These are phyloP conservation scores for Halophytophthora polymorphica DNA, from an alignment of 352 stramenopile species.

Conservation along the genomic window DNA sequence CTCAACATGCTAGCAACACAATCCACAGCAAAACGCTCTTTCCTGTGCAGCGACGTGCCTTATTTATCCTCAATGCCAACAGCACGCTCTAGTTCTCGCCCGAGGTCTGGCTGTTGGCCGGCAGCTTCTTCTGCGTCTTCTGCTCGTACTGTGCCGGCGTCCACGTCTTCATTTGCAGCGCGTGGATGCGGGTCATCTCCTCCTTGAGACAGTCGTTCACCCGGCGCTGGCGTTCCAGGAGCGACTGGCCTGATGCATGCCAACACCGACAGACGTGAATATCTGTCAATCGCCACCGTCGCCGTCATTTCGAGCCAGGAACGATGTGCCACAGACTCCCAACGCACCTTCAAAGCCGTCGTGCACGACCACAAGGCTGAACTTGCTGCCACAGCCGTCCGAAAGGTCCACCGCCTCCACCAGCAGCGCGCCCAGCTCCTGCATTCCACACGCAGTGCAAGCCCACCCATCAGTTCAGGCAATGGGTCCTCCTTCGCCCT, in stretches of 20 bases:
- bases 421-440: slow-evolving; percentile 60
- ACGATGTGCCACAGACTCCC: too few relatives aligned
- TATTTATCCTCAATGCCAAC: background rate
- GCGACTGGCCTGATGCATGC: slow-evolving; percentile 63
- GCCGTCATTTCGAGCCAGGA: too few relatives aligned
- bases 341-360: slow-evolving; percentile 67
- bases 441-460: background rate
- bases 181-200: slow-evolving; percentile 83
- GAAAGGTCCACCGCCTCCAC: slow-evolving; percentile 79
- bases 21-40: background rate
- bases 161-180: slow-evolving; percentile 87
- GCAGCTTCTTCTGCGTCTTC: slow-evolving; percentile 67
- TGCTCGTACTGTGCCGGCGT: slow-evolving; percentile 78
- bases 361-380: slow-evolving; percentile 81
- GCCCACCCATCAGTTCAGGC: background rate
- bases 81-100: slow-evolving; percentile 47
- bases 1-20: too few relatives aligned
- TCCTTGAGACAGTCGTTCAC: slow-evolving; percentile 82
- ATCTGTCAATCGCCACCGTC: too few relatives aligned
- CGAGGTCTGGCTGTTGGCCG: slow-evolving; percentile 37
- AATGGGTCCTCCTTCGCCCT: background rate
- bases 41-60: background rate
- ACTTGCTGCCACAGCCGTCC: slow-evolving; percentile 81
- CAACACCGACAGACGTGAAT: too few relatives aligned
- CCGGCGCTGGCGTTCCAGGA: slow-evolving; percentile 72